Evolutionary conservation across 1,139 yeast genomes (phyloP), one percentile per base, ranked within the genome.

Genomic region (Protomyces lactucae-debilis): DNA sequence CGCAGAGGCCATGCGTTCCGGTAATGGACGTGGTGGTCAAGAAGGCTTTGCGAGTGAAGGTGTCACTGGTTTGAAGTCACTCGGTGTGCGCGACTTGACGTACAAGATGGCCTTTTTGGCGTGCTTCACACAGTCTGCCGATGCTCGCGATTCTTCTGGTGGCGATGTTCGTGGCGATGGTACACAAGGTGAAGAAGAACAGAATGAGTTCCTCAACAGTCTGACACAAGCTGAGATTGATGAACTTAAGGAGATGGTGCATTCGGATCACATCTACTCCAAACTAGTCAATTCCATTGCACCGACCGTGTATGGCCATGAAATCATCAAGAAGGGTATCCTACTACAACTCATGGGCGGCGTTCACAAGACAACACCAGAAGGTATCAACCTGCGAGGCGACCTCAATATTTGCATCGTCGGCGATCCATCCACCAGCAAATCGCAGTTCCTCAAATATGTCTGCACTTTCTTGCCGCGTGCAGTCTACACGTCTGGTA

Each of bases 371-470:
- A 80, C 84, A 66, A 95, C 99, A 0, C 84, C 91, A 39, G 99
- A 93, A 76, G 99, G 99, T 32, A 93, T 93, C 70, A 88, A 91
- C 71, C 81, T 93, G 69, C 85, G 99, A 80, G 99, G 99, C 71
- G 99, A 95, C 74, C 93, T 93, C 73, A 93, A 93, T 74, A 88
- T 93, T 63, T 93, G 99, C 79, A 83, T 93, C 70, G 99, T 93
- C 61, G 99, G 99, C 61, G 99, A 93, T 74, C 99, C 99, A 0
- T 92, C 98, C 1, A 93, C 99, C 9, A 91, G 99, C 36, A 93
- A 93, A 75, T 92, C 98, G 0, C 99, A 93, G 74, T 93, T 93
- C 73, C 80, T 93, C 73, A 93, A 95, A 76, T 95, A 95, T 74
- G 97, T 93, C 16, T 88, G 93, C 72, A 85, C 88, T 1, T 91